These are phyloP conservation scores for Trapa bicornis DNA, from an alignment of 345 rosid species.

Conservation along the genomic window DNA sequence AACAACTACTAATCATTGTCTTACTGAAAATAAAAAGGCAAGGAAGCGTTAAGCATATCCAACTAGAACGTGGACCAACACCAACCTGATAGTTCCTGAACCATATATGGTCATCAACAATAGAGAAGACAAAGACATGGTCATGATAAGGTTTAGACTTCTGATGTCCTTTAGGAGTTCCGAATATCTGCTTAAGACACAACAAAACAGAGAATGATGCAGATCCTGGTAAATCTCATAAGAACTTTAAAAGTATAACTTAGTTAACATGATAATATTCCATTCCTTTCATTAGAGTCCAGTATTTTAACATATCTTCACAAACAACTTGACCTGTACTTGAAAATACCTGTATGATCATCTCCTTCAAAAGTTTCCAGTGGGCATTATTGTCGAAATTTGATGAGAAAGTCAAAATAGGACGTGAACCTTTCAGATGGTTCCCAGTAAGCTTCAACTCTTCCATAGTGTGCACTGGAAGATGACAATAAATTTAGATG, in stretches of 20 bases:
- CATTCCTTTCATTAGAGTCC: background rate
- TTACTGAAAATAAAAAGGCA: background rate
- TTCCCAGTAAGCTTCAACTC: constrained; percentile 94
- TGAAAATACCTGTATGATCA: constrained; percentile 53
- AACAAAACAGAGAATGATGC: background rate
- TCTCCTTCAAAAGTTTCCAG: constrained; percentile 89
- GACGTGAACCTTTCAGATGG: constrained; percentile 80
- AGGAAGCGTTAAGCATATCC: too few relatives aligned
- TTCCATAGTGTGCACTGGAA: constrained; percentile 88
- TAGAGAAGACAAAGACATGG: constrained; percentile 89
- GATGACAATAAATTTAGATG: background rate
- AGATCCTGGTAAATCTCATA: background rate
- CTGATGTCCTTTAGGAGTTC: constrained; percentile 80
- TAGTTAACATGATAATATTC: background rate
- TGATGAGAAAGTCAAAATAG: constrained; percentile 66
- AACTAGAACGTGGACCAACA: constrained; percentile 2
- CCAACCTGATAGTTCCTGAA: constrained; percentile 94
- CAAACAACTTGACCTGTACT: background rate
- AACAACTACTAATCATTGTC: background rate
- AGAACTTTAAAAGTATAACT: background rate
- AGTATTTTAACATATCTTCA: background rate
- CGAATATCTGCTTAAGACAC: constrained; percentile 44
- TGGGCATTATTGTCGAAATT: constrained; percentile 77
- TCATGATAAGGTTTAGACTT: constrained; percentile 92
- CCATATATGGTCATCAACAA: constrained; percentile 93